phyloP scores from a whole-genome alignment of 352 stramenopile species.

The Phytopythium montanum region DNA sequence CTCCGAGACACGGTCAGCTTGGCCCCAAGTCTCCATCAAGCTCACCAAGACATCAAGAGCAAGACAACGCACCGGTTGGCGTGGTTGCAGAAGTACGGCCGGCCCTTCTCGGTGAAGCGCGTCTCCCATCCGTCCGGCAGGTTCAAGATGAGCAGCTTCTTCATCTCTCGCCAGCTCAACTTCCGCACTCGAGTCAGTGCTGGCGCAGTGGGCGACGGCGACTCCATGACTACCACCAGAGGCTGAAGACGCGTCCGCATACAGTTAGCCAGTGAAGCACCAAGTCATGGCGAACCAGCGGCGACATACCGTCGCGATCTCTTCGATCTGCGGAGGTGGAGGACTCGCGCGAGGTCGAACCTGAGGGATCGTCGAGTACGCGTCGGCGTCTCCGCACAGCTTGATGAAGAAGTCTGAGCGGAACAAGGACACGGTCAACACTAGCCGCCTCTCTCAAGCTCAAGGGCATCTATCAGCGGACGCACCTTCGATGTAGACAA shows the following conservation, averaged over 20 bases:
- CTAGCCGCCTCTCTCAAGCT: neutral
- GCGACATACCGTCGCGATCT: slow-evolving; percentile 6
- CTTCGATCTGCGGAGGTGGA: neutral
- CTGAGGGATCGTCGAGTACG: slow-evolving; percentile 31
- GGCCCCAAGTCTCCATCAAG: neutral
- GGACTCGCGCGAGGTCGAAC: slow-evolving; percentile 8
- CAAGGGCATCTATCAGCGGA: neutral
- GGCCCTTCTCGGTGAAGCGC: slow-evolving; percentile 75
- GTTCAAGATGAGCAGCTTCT: slow-evolving; percentile 61
- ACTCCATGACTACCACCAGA: slow-evolving; percentile 9
- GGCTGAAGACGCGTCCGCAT: slow-evolving; percentile 14
- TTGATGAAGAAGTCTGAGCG: slow-evolving; percentile 73
- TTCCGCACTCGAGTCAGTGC: slow-evolving; percentile 35
- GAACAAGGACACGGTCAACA: neutral
- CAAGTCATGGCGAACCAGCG: neutral
- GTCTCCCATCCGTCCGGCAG: slow-evolving; percentile 78
- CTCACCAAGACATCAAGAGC: neutral
- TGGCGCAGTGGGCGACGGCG: slow-evolving; percentile 15
- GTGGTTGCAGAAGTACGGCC: slow-evolving; percentile 84
- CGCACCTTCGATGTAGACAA: slow-evolving; percentile 70
- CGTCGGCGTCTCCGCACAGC: slow-evolving; percentile 59
- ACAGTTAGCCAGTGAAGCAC: neutral
- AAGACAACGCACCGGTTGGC: slow-evolving; percentile 40
- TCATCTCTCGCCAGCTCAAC: slow-evolving; percentile 77
- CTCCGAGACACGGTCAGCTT: neutral